Base-by-base conservation (phyloP, 495 filamentous ascomycete species). In the Parathielavia appendiculata region DNA sequence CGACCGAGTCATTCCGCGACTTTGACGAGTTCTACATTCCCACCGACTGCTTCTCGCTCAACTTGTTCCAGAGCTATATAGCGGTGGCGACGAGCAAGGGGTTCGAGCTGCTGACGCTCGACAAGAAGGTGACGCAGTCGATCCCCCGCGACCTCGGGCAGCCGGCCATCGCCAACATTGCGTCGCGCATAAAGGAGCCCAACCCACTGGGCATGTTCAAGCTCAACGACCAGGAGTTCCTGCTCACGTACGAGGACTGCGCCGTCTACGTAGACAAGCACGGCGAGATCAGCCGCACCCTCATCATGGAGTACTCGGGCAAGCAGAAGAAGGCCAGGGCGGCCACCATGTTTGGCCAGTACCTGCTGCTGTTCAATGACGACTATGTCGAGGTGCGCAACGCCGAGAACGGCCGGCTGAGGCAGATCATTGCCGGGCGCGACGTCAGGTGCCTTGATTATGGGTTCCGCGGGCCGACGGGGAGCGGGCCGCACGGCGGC, bases 11-110 rank as follows among this genome's bases (percentile, higher is more conserved):
- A 69, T 97, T 97, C 84, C 86, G 95, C 59, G 93, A 97, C 65
- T 99, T 89, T 66, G 93, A 96, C 73, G 92, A 97, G 54, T 99
- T 99, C 73, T 99, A 97, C 74, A 92, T 99, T 62, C 92, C 93
- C 8, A 85, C 89, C n/a, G 93, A 99, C 68, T 93, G 89, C 67
- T 96, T 87, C 71, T 86, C 87, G 26, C 89, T 99, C 66, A 96
- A 97, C 73, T 83, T 99, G 47, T 97, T 97, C 81, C 90, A 96
- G 71, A 86, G 83, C 1, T 91, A 88, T 54, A 88, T 99, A 30
- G 89, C 93, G 26, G 89, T 99, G 41, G 85, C 89, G 20, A 97
- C 93, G 4, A 81, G 88, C 23, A 88, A 87, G 56, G 92, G 93
- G n/a, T 90, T 99, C 63, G 93, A 99, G 71, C 88, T 97, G 39